Evolutionary conservation across 2,329 filamentous ascomycete genomes (phyloP), one percentile per base, ranked within the genome.

Genomic region (Diplocarpon rosae): DNA sequence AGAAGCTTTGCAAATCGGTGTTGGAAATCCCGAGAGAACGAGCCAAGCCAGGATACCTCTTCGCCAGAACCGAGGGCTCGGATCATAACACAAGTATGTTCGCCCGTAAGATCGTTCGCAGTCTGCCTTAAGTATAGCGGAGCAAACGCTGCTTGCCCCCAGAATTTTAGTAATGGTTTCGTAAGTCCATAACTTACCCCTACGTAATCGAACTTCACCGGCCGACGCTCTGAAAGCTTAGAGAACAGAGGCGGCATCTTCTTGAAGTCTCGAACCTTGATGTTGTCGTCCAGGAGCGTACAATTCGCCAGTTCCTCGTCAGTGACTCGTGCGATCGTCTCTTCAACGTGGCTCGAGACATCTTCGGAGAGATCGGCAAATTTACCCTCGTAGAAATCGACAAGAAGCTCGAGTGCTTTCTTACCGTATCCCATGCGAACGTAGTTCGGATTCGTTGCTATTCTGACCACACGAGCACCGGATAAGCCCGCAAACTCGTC

Each of bases 21-120:
- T 60, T 96, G 89, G 73, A 96, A 98, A 63, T 98, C 92, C 50
- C 83, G 78, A 3, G 90, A 76, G 60, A 93, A 98, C 2, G 88
- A 87, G 13, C 85, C 86, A 0, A 96, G 78, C 92, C 92, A 96
- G 57, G 76, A 78, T 45, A 70, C 71, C 54, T 95, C 87, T 34
- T 79, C 80, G 43, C 70, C 71, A 42, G 66, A 70, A 47, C 77
- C 72, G 6, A 98, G 72, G 1, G 88, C 84, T 46, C 87, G 79
- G 39, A 98, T 74, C 93, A 98, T 98, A 24, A 98, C 90, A 61
- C 88, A 95, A 0, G 92, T 95, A 63, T 98, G 92, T 65, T 98
- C 92, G 44, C 92, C 92, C 0, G 93, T 98, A 37, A 98, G 72
- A 46, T 96, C 92, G 61, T 96, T 98, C 41, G 92, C 74, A 2